These are phyloP conservation scores for Entoloma clypeatum DNA, from an alignment of 1,284 basidiomycete species.

Conservation along the genomic window DNA sequence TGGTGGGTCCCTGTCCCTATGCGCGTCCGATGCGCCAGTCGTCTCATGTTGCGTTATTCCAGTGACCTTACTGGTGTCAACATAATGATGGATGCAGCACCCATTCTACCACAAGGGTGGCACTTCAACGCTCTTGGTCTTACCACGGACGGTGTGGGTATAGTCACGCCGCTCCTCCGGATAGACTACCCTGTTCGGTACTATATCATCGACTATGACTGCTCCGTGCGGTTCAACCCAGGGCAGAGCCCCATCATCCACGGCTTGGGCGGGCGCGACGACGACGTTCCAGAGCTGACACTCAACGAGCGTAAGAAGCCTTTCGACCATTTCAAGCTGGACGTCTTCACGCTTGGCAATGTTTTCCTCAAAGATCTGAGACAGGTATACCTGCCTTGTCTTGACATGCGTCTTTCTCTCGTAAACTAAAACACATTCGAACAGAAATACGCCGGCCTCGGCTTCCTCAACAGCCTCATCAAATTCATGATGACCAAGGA, in stretches of 20 bases:
- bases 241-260: conserved; percentile 18
- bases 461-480: conserved; percentile 22
- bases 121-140: conserved; percentile 26
- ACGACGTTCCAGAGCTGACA: conserved; percentile 25
- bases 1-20: conserved; percentile 19
- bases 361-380: conserved; percentile 24
- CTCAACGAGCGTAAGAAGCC: conserved; percentile 17
- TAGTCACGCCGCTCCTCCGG: conserved; percentile 20
- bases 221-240: conserved; percentile 22
- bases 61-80: conserved; percentile 29
- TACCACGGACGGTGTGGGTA: conserved; percentile 23
- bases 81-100: conserved; percentile 32
- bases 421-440: not conserved
- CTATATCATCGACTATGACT: conserved; percentile 30
- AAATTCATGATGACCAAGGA: conserved; percentile 23
- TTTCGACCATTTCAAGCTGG: conserved; percentile 28
- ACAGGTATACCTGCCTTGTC: conserved; percentile 13
- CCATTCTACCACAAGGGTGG: conserved; percentile 28
- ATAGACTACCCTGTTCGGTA: conserved; percentile 29
- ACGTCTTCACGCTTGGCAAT: too few species aligned
- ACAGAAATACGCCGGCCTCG: conserved; percentile 25
- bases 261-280: conserved; percentile 25
- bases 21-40: not conserved
- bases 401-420: not conserved
- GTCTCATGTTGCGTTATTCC: too few species aligned